These are phyloP conservation scores for Xylariaceae sp. DNA, from an alignment of 2,329 filamentous ascomycete species.

Conservation along the genomic window DNA sequence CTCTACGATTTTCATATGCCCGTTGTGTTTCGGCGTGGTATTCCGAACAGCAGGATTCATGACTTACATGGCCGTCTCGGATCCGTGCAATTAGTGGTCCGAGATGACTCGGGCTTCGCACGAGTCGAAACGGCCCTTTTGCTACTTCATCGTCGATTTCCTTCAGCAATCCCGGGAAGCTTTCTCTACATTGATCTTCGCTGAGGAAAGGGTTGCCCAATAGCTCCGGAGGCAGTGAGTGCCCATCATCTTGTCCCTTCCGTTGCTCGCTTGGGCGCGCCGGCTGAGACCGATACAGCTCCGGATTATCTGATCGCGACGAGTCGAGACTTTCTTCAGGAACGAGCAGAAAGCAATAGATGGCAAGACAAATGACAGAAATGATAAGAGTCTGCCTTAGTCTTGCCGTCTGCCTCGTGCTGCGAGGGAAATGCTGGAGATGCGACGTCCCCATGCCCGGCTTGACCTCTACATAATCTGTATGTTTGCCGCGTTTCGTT, in stretches of 20 bases:
- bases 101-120: conserved; percentile 31
- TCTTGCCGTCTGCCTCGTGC: conserved; percentile 19
- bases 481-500: background rate
- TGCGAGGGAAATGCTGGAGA: conserved; percentile 4
- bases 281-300: conserved; percentile 5
- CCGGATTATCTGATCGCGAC: conserved; percentile 8
- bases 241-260: background rate
- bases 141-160: conserved; percentile 44
- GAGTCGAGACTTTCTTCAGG: conserved; percentile 21
- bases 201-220: conserved; percentile 38
- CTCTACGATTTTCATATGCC: too few relatives aligned
- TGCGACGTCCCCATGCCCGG: background rate
- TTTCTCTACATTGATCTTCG: conserved; percentile 38
- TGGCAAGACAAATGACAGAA: conserved; percentile 25
- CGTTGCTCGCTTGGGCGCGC: background rate
- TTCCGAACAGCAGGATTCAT: background rate
- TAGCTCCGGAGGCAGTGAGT: conserved; percentile 12
- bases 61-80: conserved; percentile 36
- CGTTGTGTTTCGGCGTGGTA: too few relatives aligned
- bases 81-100: conserved; percentile 42
- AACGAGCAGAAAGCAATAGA: conserved; percentile 27
- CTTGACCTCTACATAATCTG: background rate
- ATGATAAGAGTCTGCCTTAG: conserved; percentile 26
- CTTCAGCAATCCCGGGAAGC: conserved; percentile 44
- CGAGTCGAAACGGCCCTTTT: conserved; percentile 41